A percentile compares a stretch with the other conserved stretches of the same genome.
phyloP scores from a whole-genome alignment of 257 asterid species.

The Ehretia macrophylla region DNA sequence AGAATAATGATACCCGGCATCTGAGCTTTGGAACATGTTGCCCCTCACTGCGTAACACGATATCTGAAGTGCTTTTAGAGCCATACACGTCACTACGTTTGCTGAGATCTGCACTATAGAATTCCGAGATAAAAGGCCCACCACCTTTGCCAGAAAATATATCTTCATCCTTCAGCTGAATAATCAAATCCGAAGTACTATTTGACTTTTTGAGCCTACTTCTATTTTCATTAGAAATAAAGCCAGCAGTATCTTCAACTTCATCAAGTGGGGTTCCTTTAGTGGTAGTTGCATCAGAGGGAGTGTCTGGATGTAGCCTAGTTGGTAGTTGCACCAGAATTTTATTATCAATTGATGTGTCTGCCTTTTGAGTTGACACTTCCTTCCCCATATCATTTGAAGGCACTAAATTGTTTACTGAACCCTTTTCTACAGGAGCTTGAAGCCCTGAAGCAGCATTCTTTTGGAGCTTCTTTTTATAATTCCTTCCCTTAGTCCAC shows the following conservation, averaged over 20 bases:
- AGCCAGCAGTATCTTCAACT: conserved; percentile 29
- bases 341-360: conserved; percentile 40
- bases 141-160: conserved; percentile 36
- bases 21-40: conserved; percentile 62
- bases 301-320: conserved; percentile 46
- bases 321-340: conserved; percentile 43
- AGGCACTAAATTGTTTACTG: conserved; percentile 19
- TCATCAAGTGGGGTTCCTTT: conserved; percentile 35
- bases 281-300: conserved; percentile 13
- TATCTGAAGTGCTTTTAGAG: conserved; percentile 57
- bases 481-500: conserved; percentile 98
- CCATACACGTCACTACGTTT: conserved; percentile 33
- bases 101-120: conserved; percentile 52
- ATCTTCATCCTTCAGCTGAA: conserved; percentile 40
- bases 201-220: conserved; percentile 80
- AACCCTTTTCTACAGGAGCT: conserved; percentile 27
- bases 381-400: conserved; percentile 31
- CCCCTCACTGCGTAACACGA: conserved; percentile 54
- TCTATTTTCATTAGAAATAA: conserved; percentile 38
- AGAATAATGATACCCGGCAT: conserved; percentile 66
- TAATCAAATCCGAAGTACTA: conserved; percentile 77
- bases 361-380: conserved; percentile 30
- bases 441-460: conserved; percentile 36
- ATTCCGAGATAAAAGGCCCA: conserved; percentile 67
- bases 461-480: conserved; percentile 72